A percentile compares a stretch with the other conserved stretches of the same genome.
These are phyloP conservation scores for Boletus sp. DNA, from an alignment of 768 basidiomycete species.

Conservation along the genomic window DNA sequence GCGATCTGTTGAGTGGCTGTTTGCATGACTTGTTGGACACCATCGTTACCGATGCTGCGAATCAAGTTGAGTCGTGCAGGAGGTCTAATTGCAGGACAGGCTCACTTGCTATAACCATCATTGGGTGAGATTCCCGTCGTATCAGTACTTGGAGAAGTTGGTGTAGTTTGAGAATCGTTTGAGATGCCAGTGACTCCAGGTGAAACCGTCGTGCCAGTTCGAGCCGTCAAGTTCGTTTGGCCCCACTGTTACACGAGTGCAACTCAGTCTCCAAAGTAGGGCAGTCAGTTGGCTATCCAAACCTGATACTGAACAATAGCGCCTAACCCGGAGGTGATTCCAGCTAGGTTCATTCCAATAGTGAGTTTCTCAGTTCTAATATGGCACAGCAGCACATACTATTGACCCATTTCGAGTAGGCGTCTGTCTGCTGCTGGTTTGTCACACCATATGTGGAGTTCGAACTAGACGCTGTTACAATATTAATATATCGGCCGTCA, in stretches of 20 bases:
- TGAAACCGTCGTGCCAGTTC: conserved; percentile 46
- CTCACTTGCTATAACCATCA: conserved; percentile 56
- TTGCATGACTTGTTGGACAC: conserved; percentile 31
- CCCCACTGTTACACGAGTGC: conserved; percentile 45
- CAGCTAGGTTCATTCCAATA: conserved; percentile 31
- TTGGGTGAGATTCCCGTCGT: conserved; percentile 57
- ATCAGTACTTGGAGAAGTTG: conserved; percentile 28
- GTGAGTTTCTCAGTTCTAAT: conserved; percentile 1
- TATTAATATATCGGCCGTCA: conserved; percentile 9
- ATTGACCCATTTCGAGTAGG: conserved; percentile 54
- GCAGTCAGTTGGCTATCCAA: background rate
- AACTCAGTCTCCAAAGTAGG: conserved; percentile 8
- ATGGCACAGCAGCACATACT: conserved; percentile 32
- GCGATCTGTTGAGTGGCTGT: conserved; percentile 37
- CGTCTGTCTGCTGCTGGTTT: conserved; percentile 48
- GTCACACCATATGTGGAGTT: conserved; percentile 48
- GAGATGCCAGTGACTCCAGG: conserved; percentile 28
- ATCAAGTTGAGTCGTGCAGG: conserved; percentile 5
- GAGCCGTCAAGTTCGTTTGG: conserved; percentile 47
- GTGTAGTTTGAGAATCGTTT: conserved; percentile 33
- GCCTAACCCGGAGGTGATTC: conserved; percentile 36
- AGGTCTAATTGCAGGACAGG: background rate
- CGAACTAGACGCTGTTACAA: conserved; percentile 14
- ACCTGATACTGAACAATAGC: conserved; percentile 33
- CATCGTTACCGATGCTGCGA: conserved; percentile 29